phyloP scores from a whole-genome alignment of 2,329 filamentous ascomycete species.

The Hypoxylon sp. region DNA sequence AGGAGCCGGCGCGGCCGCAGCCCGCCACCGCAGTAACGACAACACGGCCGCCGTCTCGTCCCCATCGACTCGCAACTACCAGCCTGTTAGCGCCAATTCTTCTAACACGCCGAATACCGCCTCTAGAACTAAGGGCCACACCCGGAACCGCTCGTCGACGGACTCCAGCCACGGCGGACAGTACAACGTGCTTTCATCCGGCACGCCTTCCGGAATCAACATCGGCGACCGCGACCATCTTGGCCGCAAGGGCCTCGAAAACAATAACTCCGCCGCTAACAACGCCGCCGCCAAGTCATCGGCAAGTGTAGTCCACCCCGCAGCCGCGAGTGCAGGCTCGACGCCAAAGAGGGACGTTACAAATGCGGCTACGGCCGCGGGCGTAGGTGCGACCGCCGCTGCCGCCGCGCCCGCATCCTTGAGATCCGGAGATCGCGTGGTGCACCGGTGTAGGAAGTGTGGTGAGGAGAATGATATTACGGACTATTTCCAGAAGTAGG shows the following conservation, averaged over 20 bases:
- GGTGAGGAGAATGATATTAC: conserved; percentile 44
- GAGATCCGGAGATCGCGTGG: conserved; percentile 15
- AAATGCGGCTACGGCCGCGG: conserved; percentile 1
- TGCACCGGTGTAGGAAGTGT: conserved; percentile 40
- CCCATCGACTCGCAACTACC: not conserved
- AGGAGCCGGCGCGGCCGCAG: conserved; percentile 14
- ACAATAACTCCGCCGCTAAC: not conserved
- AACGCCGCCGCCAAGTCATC: not conserved
- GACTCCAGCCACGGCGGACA: conserved; percentile 34
- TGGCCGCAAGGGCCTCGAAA: not conserved
- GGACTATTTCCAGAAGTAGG: conserved; percentile 30
- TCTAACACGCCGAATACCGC: not conserved
- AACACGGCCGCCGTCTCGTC: not conserved
- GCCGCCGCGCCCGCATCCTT: not conserved
- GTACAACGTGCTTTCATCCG: conserved; percentile 36
- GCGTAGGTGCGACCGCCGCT: conserved; percentile 5
- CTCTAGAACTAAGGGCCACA: not conserved
- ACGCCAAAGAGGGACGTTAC: not conserved
- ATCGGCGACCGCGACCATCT: conserved; percentile 22
- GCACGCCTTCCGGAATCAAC: conserved; percentile 40
- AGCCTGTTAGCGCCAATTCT: not conserved
- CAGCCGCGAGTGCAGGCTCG: not conserved
- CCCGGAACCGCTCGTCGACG: conserved; percentile 12
- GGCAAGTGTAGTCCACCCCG: not conserved
- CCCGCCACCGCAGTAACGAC: not conserved